Conservation (phyloP, 2,329 filamentous ascomycete genomes). For the Leptographium radiaticola region DNA sequence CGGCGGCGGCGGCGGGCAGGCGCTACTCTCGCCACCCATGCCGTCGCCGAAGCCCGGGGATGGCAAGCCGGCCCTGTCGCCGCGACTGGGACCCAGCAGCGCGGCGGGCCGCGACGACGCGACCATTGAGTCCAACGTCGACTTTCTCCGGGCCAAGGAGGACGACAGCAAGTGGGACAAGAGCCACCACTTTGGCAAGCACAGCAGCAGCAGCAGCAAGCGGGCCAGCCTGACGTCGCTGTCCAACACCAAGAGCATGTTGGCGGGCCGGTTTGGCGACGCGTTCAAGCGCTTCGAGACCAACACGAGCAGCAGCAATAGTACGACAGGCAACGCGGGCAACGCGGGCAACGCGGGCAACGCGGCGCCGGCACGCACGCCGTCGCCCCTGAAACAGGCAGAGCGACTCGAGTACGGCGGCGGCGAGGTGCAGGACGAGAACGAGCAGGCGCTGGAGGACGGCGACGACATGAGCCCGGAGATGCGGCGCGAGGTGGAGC, state of each 20-base stretch:
- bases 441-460: constrained; percentile 50
- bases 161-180: constrained; percentile 49
- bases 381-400: constrained; percentile 35
- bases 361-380: constrained; percentile 24
- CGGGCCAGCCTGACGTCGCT: constrained; percentile 60
- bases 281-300: constrained; percentile 83
- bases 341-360: constrained; percentile 20
- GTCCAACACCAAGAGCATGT: constrained; percentile 63
- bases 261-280: constrained; percentile 84
- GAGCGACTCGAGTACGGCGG: constrained; percentile 44
- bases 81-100: constrained; percentile 24
- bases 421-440: constrained; percentile 51
- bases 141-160: constrained; percentile 56
- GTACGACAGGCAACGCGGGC: constrained; percentile 9
- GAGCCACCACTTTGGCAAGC: constrained; percentile 17
- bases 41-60: constrained; percentile 20
- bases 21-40: constrained; percentile 15
- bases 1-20: constrained; percentile 1
- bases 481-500: constrained; percentile 79
- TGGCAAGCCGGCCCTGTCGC: constrained; percentile 31
- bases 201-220: constrained; percentile 51
- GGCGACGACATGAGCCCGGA: constrained; percentile 69
- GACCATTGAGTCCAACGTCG: constrained; percentile 66
- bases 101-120: constrained; percentile 34
- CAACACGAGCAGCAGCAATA: constrained; percentile 23